These are phyloP conservation scores for Achaetomium macrosporum DNA, from an alignment of 2,329 filamentous ascomycete species.

Conservation along the genomic window DNA sequence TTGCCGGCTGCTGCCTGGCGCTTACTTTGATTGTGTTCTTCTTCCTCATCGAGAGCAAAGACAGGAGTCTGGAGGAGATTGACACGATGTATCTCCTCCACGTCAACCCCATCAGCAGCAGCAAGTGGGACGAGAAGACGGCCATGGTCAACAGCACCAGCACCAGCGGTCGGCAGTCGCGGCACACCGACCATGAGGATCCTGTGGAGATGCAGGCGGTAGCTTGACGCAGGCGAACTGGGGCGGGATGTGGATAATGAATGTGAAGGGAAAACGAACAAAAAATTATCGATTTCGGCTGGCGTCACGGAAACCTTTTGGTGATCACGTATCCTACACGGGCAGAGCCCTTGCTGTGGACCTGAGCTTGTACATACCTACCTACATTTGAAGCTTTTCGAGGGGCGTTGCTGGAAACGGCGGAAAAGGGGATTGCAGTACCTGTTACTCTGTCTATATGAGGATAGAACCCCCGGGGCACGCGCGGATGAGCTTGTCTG, in stretches of 20 bases:
- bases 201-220: neutral
- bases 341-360: too few species aligned
- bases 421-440: too few species aligned
- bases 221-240: neutral
- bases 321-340: too few species aligned
- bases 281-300: neutral
- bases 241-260: neutral
- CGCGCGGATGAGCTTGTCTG: too few species aligned
- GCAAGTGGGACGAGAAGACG: constrained; percentile 19
- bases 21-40: constrained; percentile 66
- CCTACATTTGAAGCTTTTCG: too few species aligned
- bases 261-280: neutral
- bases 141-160: neutral
- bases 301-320: constrained; percentile 10
- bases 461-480: too few species aligned
- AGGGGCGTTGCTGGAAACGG: too few species aligned
- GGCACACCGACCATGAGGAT: constrained; percentile 4
- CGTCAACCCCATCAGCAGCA: constrained; percentile 47
- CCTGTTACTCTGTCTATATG: too few species aligned
- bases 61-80: constrained; percentile 69
- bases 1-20: constrained; percentile 63
- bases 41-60: constrained; percentile 70
- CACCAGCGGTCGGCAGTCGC: constrained; percentile 9
- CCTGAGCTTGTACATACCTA: too few species aligned
- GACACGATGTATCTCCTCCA: constrained; percentile 69